Percentiles rank a stretch among this genome's conserved stretches.
Evolutionary conservation across 306 rosid genomes (phyloP).

Genomic region (Malus fusca): DNA sequence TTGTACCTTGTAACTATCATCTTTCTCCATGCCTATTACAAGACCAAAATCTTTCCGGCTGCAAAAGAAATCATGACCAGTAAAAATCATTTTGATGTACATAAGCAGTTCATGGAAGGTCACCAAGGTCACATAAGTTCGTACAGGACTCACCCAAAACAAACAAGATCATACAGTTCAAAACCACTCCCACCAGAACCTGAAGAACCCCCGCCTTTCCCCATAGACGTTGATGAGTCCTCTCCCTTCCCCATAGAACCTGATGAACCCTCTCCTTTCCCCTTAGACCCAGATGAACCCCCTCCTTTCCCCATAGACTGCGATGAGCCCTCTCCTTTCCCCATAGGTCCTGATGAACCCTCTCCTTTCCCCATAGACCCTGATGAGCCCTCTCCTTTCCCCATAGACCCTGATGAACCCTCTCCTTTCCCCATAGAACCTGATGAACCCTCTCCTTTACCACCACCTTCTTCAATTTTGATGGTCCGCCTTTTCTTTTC

Average conservation of each 20-base stretch:
- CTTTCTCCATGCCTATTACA: constrained; percentile 72
- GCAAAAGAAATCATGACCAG: constrained; percentile 25
- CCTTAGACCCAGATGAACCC: constrained; percentile 42
- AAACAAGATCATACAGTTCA: constrained; percentile 68
- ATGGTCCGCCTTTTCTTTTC: constrained; percentile 42
- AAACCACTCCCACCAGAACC: constrained; percentile 37
- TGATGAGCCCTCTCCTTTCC: neutral
- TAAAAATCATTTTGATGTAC: neutral
- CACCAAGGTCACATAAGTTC: constrained; percentile 15
- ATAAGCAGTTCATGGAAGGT: neutral
- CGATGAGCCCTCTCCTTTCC: constrained; percentile 42
- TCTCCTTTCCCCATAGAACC: constrained; percentile 35
- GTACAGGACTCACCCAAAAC: constrained; percentile 66
- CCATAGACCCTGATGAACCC: constrained; percentile 40
- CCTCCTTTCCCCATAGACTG: constrained; percentile 45
- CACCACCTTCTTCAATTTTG: constrained; percentile 42
- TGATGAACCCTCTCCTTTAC: constrained; percentile 57
- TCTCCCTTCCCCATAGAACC: constrained; percentile 20
- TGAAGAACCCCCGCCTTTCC: constrained; percentile 45
- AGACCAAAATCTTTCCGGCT: constrained; percentile 89
- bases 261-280: constrained; percentile 47
- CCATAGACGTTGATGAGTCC: constrained; percentile 22
- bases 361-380: constrained; percentile 15
- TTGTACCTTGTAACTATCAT: constrained; percentile 72
- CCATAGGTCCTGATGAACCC: constrained; percentile 20